Evolutionary conservation across 2,329 filamentous ascomycete species (phyloP), one percentile per base, ranked within the genome.

Genomic region (Clonostachys byssicola): DNA sequence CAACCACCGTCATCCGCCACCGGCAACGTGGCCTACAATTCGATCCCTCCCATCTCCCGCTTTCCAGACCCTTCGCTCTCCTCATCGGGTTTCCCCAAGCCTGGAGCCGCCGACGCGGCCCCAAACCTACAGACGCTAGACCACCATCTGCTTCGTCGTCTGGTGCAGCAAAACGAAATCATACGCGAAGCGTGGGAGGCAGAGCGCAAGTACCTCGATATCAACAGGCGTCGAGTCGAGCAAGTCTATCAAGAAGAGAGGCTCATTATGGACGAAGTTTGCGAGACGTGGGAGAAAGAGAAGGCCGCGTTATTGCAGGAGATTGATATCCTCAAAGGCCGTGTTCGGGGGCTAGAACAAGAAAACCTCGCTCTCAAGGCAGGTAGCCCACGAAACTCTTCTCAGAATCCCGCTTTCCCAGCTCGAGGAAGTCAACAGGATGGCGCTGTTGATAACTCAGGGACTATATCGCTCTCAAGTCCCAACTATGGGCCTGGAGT

Each of bases 191-290:
- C 71, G 17, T 78, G 75, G 75, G 74, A 76, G 54, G 72, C 72
- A 10, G 77, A 81, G 56, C 71, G 77, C 34, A 72, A 70, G 44
- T 71, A 78, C 47, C 64, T 80, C 47, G 76, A 80, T 55, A 75
- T 74, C 7, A 78, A 74, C 51, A 72, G 77, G 12, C 70, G 71
- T 42, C 71, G 75, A 13, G 76, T 73, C 5, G 77, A 80, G 53
- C 73, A 77, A 56, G 71, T 80, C n/a, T 79, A 79, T 54, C 71
- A 71, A 51, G 74, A 78, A 53, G 76, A 80, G 55, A 72, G 75
- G 8, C 64, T 64, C 44, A 67, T 79, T 47, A 78, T 80, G 71
- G 74, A 78, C 45, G 72, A 75, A 38, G 72, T 78, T 50, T 67
- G 72, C 16, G 57, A 67, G 14, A 58, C 65, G 12, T 79, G 75